These are phyloP conservation scores for Herpotrichia juniperi DNA, from an alignment of 2,329 filamentous ascomycete genomes.

Conservation along the genomic window DNA sequence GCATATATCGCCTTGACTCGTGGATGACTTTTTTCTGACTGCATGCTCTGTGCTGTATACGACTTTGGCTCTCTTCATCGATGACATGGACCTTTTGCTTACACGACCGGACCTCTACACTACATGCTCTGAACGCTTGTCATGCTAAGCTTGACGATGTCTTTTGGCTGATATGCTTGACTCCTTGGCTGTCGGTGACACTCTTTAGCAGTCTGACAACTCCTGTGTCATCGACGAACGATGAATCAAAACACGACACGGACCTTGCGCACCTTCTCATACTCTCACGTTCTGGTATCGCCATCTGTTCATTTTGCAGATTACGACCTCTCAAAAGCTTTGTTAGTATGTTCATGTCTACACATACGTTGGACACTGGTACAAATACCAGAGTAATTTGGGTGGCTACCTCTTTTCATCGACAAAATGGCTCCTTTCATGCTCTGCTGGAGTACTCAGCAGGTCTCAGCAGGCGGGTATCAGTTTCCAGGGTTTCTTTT, in stretches of 20 bases:
- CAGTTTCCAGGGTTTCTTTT: neutral
- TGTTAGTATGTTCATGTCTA: constrained; percentile 3
- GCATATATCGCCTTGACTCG: constrained; percentile 24
- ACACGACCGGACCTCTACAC: neutral
- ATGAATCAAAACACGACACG: neutral
- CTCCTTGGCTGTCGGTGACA: constrained; percentile 4
- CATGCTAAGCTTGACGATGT: neutral
- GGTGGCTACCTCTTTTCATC: neutral
- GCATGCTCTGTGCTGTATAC: constrained; percentile 21
- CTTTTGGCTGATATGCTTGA: constrained; percentile 3
- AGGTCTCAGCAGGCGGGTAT: neutral
- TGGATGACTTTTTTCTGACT: constrained; percentile 18
- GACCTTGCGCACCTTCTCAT: neutral
- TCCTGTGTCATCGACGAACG: neutral
- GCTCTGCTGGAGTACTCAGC: neutral
- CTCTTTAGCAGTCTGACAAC: neutral
- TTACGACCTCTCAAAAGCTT: neutral
- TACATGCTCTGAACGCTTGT: neutral
- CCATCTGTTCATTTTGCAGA: neutral
- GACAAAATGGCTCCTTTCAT: neutral
- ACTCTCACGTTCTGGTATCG: neutral
- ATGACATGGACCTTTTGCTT: constrained; percentile 6
- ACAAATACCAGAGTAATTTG: neutral
- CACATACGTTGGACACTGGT: neutral
- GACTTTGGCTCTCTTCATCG: constrained; percentile 1